Conservation (phyloP, 306 rosid species). For the Rubus idaeus region DNA sequence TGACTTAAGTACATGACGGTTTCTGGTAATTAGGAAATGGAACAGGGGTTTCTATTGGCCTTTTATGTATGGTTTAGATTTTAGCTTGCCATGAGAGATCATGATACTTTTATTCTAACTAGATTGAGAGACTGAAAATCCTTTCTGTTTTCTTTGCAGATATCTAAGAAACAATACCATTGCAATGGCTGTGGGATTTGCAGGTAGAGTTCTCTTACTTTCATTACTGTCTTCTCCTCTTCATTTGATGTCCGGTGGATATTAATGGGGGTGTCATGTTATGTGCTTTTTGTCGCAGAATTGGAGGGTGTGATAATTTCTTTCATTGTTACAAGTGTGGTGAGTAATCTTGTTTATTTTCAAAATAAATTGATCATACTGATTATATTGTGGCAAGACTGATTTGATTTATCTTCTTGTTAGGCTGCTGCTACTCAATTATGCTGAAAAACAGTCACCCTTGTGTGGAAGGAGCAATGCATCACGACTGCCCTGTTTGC, state of each 20-base stretch:
- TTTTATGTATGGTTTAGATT: not conserved
- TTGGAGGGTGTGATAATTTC: conserved; percentile 75
- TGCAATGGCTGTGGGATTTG: conserved; percentile 90
- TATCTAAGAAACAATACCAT: conserved; percentile 79
- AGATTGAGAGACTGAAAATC: conserved; percentile 8
- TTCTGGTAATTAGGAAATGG: not conserved
- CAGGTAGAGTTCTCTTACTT: conserved; percentile 46
- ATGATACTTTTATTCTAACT: not conserved
- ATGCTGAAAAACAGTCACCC: conserved; percentile 68
- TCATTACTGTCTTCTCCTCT: not conserved
- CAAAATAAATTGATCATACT: too few species aligned
- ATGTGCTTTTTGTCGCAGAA: conserved; percentile 41
- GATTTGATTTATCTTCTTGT: not conserved
- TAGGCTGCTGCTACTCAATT: conserved; percentile 80
- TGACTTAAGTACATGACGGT: too few species aligned
- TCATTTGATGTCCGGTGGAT: not conserved
- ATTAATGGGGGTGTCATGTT: not conserved
- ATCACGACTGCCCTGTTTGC: conserved; percentile 90
- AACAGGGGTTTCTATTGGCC: not conserved
- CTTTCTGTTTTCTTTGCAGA: conserved; percentile 35
- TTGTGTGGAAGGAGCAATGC: conserved; percentile 95
- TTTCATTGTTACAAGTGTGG: conserved; percentile 91
- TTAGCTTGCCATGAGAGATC: not conserved
- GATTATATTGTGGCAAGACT: not conserved
- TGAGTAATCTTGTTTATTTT: conserved; percentile 24